phyloP scores from a whole-genome alignment of 108 stramenopile genomes.

The Mayamaea pseudoterrestris region DNA sequence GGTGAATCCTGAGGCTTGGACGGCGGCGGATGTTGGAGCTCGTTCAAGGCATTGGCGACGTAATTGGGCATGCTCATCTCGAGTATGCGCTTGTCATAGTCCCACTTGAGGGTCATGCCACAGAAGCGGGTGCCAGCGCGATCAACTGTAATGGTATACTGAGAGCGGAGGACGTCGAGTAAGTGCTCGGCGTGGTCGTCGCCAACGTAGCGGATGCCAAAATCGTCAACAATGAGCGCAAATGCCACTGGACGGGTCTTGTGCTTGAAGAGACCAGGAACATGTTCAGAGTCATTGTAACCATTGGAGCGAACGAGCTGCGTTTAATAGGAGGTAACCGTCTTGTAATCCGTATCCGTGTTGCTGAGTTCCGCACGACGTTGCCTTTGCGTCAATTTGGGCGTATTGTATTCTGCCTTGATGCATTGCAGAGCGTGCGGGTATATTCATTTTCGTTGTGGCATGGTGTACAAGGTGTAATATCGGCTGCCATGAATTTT shows the following conservation, averaged over 20 bases:
- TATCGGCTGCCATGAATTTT: conserved; percentile 13
- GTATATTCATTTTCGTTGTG: too few species aligned
- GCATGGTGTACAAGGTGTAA: too few species aligned
- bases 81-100: conserved; percentile 12
- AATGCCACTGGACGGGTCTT: too few species aligned
- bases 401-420: too few species aligned
- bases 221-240: conserved; percentile 42
- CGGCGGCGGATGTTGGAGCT: conserved; percentile 20
- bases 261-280: too few species aligned
- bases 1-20: conserved; percentile 25
- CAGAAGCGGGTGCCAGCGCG: conserved; percentile 16
- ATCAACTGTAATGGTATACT: conserved; percentile 12
- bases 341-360: too few species aligned
- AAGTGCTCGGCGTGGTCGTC: conserved; percentile 27
- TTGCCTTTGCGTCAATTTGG: too few species aligned
- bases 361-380: too few species aligned
- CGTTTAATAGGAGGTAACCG: too few species aligned
- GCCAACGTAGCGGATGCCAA: conserved; percentile 26
- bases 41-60: conserved; percentile 14
- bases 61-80: conserved; percentile 33
- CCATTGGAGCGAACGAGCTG: too few species aligned
- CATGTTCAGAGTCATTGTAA: too few species aligned
- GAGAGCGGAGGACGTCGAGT: conserved; percentile 10
- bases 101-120: conserved; percentile 17
- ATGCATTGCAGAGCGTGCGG: too few species aligned